A percentile compares a stretch with the other conserved stretches of the same genome.
phyloP scores from a whole-genome alignment of 78 protist genomes.

The Dictyostelium capitatum region DNA sequence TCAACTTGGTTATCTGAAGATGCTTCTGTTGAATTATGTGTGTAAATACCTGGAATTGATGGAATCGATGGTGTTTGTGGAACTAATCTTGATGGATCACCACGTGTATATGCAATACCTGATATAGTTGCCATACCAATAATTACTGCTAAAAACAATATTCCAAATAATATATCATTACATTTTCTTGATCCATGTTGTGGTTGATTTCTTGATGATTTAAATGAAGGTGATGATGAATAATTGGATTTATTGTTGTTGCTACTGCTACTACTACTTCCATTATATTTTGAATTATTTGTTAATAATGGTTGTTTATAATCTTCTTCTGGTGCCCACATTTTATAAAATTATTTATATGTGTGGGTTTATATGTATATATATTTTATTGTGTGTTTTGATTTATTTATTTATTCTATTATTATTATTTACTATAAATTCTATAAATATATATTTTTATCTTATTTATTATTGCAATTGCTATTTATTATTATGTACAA shows the following conservation, averaged over 20 bases:
- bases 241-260: background rate
- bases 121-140: conserved; percentile 62
- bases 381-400: background rate
- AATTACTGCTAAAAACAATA: conserved; percentile 31
- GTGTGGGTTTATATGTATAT: background rate
- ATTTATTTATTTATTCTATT: background rate
- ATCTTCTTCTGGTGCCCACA: conserved; percentile 83
- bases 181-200: conserved; percentile 30
- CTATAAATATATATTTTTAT: background rate
- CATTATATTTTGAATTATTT: background rate
- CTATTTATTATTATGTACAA: background rate
- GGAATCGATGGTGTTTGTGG: conserved; percentile 26
- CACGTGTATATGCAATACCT: conserved; percentile 38
- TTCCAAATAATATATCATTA: conserved; percentile 69
- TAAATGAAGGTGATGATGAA: background rate
- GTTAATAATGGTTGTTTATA: conserved; percentile 55
- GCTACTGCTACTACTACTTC: background rate
- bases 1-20: conserved; percentile 31
- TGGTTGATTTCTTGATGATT: background rate
- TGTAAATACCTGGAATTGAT: background rate
- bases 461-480: background rate
- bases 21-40: background rate
- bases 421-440: background rate
- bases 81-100: conserved; percentile 56
- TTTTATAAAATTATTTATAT: background rate